phyloP scores from a whole-genome alignment of 2,329 filamentous ascomycete genomes.

The Aureobasidium sp. region DNA sequence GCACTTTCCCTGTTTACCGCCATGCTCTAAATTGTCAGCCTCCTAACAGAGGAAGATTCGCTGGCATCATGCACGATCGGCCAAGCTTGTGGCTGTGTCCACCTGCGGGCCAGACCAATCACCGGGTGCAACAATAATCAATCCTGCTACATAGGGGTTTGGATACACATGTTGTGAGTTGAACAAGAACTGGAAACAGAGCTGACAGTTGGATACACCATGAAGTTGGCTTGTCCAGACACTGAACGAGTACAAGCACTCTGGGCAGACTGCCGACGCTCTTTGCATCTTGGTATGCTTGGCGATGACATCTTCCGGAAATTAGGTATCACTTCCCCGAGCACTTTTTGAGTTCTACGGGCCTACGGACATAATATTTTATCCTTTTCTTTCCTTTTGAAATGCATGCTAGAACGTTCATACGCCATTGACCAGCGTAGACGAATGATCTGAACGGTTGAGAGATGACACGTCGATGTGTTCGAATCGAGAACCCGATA shows the following conservation, averaged over 20 bases:
- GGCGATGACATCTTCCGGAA: slow-evolving; percentile 7
- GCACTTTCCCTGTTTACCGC: not conserved
- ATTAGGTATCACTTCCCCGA: not conserved
- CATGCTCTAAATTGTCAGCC: not conserved
- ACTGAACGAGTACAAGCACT: not conserved
- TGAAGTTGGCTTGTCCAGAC: not conserved
- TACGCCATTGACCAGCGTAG: no score
- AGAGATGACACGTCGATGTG: no score
- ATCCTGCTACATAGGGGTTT: not conserved
- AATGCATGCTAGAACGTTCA: no score
- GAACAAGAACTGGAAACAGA: not conserved
- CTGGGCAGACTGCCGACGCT: not conserved
- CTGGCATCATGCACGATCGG: slow-evolving; percentile 8
- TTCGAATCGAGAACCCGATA: no score
- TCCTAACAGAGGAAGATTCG: not conserved
- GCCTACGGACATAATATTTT: not conserved
- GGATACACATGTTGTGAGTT: accelerated
- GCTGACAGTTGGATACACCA: not conserved
- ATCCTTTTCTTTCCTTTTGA: not conserved
- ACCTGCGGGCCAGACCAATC: not conserved
- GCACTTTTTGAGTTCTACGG: not conserved
- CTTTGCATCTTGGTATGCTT: not conserved
- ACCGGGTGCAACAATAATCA: not conserved
- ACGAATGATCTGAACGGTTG: no score
- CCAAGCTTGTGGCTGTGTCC: slow-evolving; percentile 8